Evolutionary conservation across 1,139 yeast species (phyloP).

Genomic region (Hanseniaspora sp.): DNA sequence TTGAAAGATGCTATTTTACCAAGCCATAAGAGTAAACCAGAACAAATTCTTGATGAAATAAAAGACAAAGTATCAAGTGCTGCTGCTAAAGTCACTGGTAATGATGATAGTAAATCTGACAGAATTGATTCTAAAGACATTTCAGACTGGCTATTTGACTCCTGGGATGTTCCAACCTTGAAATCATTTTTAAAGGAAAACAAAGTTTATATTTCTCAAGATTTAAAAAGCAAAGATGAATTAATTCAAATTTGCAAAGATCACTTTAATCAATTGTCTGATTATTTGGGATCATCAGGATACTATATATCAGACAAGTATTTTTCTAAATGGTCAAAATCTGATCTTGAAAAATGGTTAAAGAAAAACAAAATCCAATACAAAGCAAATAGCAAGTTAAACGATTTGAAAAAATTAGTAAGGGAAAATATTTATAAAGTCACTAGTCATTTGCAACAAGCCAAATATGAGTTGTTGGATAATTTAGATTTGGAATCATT

Average conservation of each 20-base stretch:
- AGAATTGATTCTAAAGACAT: constrained; percentile 12
- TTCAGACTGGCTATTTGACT: constrained; percentile 38
- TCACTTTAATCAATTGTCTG: constrained; percentile 33
- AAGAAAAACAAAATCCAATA: constrained; percentile 37
- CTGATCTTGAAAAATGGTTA: constrained; percentile 40
- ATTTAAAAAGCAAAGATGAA: constrained; percentile 30
- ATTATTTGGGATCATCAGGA: constrained; percentile 34
- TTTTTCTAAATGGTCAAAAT: constrained; percentile 38
- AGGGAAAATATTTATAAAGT: constrained; percentile 37
- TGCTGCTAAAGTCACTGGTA: constrained; percentile 14
- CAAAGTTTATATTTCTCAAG: constrained; percentile 29
- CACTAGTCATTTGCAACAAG: constrained; percentile 31
- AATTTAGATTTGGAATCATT: constrained; percentile 32
- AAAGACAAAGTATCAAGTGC: not conserved
- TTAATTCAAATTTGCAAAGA: constrained; percentile 33
- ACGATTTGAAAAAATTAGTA: constrained; percentile 36
- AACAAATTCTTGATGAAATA: not conserved
- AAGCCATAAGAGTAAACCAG: not conserved
- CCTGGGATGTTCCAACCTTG: constrained; percentile 38
- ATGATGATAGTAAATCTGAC: not conserved
- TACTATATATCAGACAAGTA: constrained; percentile 43
- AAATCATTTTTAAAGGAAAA: constrained; percentile 32
- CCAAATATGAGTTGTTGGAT: constrained; percentile 34
- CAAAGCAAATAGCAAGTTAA: constrained; percentile 29
- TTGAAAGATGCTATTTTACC: constrained; percentile 16